Evolutionary conservation across 106 monocot genomes (phyloP).

Genomic region (Gastrodia elata): DNA sequence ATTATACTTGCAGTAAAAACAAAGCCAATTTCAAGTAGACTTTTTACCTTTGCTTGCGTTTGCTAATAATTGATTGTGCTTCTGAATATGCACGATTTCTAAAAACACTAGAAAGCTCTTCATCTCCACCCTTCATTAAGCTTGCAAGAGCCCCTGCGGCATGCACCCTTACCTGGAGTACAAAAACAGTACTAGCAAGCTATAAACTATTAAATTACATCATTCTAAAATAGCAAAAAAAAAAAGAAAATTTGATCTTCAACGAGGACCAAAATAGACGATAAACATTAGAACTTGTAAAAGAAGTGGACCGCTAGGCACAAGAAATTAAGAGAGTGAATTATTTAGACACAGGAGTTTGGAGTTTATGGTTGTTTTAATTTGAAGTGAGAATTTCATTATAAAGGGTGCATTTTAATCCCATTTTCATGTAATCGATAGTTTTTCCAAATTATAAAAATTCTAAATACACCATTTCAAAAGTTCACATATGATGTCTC

Average conservation of each 20-base stretch:
- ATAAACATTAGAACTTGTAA: not conserved
- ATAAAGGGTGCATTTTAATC: too few relatives aligned
- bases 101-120: constrained; percentile 55
- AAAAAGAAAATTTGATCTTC: not conserved
- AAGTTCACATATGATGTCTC: too few relatives aligned
- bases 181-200: not conserved
- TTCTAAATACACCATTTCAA: too few relatives aligned
- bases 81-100: constrained; percentile 54
- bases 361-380: too few relatives aligned
- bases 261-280: not conserved
- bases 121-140: constrained; percentile 82
- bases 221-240: not conserved
- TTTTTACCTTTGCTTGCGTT: constrained; percentile 51
- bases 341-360: too few relatives aligned
- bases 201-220: not conserved
- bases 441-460: too few relatives aligned
- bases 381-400: too few relatives aligned
- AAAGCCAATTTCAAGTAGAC: not conserved
- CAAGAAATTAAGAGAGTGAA: too few relatives aligned
- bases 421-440: too few relatives aligned
- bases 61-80: constrained; percentile 46
- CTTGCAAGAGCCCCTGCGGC: constrained; percentile 90
- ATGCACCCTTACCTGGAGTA: constrained; percentile 72
- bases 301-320: too few relatives aligned
- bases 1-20: constrained; percentile 1